Evolutionary conservation across 495 filamentous ascomycete genomes (phyloP).

Genomic region (Apodospora peruviana): DNA sequence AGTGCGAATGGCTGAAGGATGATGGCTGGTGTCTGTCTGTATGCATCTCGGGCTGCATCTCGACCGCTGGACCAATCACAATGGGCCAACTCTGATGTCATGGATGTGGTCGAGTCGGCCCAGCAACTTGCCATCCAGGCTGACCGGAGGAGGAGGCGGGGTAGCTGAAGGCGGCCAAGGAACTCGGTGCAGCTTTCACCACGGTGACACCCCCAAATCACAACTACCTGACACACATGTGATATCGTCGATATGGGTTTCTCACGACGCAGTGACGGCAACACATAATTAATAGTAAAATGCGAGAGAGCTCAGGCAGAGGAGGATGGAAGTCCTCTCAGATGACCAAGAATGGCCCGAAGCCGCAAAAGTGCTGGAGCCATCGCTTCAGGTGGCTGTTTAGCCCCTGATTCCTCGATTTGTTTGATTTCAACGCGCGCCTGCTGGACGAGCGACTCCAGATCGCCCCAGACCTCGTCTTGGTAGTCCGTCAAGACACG

Average conservation of each 20-base stretch:
- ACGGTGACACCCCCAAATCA: no score
- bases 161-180: background rate
- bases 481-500: constrained; percentile 60
- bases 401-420: constrained; percentile 13
- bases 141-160: background rate
- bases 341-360: constrained; percentile 27
- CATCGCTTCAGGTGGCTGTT: constrained; percentile 19
- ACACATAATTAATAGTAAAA: background rate
- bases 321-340: constrained; percentile 16
- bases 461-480: constrained; percentile 75
- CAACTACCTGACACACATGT: no score
- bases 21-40: no score
- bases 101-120: constrained; percentile 6
- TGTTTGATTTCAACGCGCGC: constrained; percentile 53
- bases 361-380: constrained; percentile 24
- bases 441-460: constrained; percentile 54
- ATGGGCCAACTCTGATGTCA: constrained; percentile 11
- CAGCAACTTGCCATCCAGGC: constrained; percentile 4
- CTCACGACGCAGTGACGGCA: background rate
- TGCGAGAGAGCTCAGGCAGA: no score
- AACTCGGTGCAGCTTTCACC: background rate
- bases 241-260: no score
- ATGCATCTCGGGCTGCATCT: no score
- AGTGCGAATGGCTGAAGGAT: no score
- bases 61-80: background rate